Base-by-base conservation (phyloP, 2,329 filamentous ascomycete genomes). In the Monosporascus sp. region DNA sequence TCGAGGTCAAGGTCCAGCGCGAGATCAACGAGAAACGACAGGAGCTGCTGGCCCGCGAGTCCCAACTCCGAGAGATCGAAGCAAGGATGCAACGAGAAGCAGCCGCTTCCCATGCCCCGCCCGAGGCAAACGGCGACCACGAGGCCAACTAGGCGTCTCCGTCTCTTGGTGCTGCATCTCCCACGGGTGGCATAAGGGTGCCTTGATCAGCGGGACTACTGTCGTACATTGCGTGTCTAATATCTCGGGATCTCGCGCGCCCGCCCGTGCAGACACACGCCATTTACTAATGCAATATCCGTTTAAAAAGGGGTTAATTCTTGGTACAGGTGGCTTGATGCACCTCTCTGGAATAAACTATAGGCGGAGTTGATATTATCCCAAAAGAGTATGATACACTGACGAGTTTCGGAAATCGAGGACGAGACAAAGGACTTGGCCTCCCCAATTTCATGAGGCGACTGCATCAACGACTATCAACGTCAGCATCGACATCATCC, bases 1-100 rank as follows among this genome's bases (percentile, higher is more conserved):
- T 99, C 72, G 94, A 99, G 73, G 81, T 97, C 79, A 99, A 99
- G 87, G 94, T 99, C 59, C 94, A 99, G 79, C 90, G 94, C 71
- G 94, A 99, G 77, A 99, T 99, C 80, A 96, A 97, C 77, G 94
- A 97, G 84, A 99, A 99, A 85, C 87, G 94, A 78, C 94, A 99
- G 78, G 94, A 99, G 77, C 83, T 99, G 58, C 73, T 99, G 75
- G 94, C 94, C 61, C 91, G 94, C 74, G 94, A 99, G 79, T 96
- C 91, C 68, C 94, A 99, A 78, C 85, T 99, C 66, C 93, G 94
- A 76, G 94, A 99, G 80, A 97, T 99, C 70, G 93, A 97, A 77
- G 93, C 92, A 59, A 88, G 93, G 69, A 97, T 97, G 93, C 87
- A 92, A 70, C 86, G 92, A 71, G 90, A 96, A 76, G 76, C 78